Base-by-base conservation (phyloP, 345 rosid species). In the Tarenaya hassleriana region DNA sequence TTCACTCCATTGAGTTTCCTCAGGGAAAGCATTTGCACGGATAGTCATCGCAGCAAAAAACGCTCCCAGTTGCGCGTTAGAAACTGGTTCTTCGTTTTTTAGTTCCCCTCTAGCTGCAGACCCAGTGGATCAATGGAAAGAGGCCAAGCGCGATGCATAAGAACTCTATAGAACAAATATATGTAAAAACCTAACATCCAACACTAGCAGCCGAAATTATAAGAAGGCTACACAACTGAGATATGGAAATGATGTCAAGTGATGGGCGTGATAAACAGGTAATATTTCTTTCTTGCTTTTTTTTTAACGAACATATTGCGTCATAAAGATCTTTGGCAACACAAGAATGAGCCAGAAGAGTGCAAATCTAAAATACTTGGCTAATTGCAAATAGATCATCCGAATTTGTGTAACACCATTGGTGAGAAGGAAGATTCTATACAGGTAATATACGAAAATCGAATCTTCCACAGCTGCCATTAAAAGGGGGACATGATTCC, bases 31-130 rank as follows among this genome's bases (percentile, higher is more conserved):
- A 73, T 83, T 88, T 9, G 90, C 90, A 47, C 96, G 88, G 15
- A 91, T 91, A 0, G 98, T 81, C 98, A 91, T 91, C 8, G 71
- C 98, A 13, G 88, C 83, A n/a, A 91, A 91, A 74, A 91, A 88
- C 0, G 98, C 98, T 43, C 98, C 98, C 18, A 91, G 82, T 48
- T 88, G 96, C 0, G 98, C 88, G 49, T 78, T 76, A 9, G 95
- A 87, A 41, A 91, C 98, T 48, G 66, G 58, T 27, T 83, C 95
- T 67, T 84, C 95, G 27, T 64, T 78, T 70, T 69, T 79, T 3
- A 91, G 75, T n/a, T 79, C 78, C 34, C 95, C 96, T 50, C 71
- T 91, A 57, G 74, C 96, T 84, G 52, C 61, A 66, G 24, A 24
- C 51, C 16, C 55, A 52, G 7, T 24, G 24, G 47, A 3, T 58